Conservation (phyloP, 345 rosid genomes). For the Pelargonium nanum region DNA sequence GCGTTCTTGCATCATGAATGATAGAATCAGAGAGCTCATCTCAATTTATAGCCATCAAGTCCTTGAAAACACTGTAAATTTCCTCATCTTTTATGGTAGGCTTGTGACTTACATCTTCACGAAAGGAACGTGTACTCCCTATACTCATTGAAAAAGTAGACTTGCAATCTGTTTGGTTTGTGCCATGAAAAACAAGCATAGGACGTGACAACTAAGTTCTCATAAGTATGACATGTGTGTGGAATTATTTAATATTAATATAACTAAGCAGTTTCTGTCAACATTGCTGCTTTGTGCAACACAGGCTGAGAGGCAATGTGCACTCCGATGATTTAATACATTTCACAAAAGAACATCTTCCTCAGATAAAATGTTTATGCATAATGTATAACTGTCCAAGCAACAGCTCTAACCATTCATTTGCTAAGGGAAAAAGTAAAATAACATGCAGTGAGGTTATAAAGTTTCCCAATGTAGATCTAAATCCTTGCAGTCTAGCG, state of each 20-base stretch:
- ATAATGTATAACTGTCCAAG: background rate
- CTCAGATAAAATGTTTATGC: background rate
- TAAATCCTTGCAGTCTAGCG: background rate
- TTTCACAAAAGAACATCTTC: background rate
- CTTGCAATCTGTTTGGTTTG: constrained; percentile 26
- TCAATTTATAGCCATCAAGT: constrained; percentile 80
- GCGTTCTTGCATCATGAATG: constrained; percentile 45
- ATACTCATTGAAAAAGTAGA: constrained; percentile 32
- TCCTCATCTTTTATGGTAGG: constrained; percentile 55
- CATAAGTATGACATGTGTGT: background rate
- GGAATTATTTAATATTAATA: background rate
- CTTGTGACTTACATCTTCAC: constrained; percentile 54
- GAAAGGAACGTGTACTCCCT: constrained; percentile 42
- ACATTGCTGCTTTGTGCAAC: background rate
- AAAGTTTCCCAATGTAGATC: too few relatives aligned
- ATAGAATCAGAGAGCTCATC: constrained; percentile 48
- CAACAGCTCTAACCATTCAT: background rate
- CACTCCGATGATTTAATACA: too few relatives aligned
- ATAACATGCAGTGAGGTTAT: background rate
- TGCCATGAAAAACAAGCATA: constrained; percentile 1
- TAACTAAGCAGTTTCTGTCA: background rate
- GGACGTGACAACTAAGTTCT: background rate
- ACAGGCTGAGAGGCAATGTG: background rate
- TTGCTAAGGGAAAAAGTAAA: too few relatives aligned
- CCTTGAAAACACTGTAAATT: constrained; percentile 53